A percentile compares a stretch with the other conserved stretches of the same genome.
These are phyloP conservation scores for Nakazawaea populi DNA, from an alignment of 805 yeast genomes.

Conservation along the genomic window DNA sequence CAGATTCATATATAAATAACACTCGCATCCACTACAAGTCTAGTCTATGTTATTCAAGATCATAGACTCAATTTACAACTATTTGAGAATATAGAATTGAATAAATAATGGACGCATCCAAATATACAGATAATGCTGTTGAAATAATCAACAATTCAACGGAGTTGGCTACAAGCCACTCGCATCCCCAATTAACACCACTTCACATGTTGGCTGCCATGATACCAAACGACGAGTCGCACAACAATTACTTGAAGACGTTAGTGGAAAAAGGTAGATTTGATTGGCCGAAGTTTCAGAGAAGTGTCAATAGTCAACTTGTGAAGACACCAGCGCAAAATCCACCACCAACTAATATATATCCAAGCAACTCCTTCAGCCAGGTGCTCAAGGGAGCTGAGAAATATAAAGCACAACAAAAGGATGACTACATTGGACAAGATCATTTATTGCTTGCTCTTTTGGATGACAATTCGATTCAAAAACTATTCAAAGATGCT, in stretches of 20 bases:
- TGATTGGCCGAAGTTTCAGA: conserved; percentile 77
- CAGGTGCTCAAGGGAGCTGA: conserved; percentile 69
- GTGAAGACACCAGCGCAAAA: conserved; percentile 82
- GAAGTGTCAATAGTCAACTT: conserved; percentile 73
- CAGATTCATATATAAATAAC: background rate
- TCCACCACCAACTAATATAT: conserved; percentile 82
- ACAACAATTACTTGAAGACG: conserved; percentile 66
- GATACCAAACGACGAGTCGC: conserved; percentile 55
- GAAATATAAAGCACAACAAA: conserved; percentile 79
- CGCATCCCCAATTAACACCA: conserved; percentile 82
- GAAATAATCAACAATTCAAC: conserved; percentile 74
- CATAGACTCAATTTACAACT: no score
- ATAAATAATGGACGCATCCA: conserved; percentile 52
- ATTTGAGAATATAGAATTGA: background rate
- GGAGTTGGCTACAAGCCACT: conserved; percentile 76
- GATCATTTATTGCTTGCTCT: conserved; percentile 87
- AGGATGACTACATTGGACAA: conserved; percentile 88
- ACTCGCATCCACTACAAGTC: no score
- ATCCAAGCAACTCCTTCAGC: conserved; percentile 72
- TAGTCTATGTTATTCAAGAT: no score
- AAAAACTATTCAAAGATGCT: conserved; percentile 66
- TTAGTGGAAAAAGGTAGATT: conserved; percentile 80
- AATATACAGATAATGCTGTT: conserved; percentile 92
- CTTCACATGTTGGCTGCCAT: conserved; percentile 88
- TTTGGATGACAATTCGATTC: conserved; percentile 69